A percentile compares a stretch with the other conserved stretches of the same genome.
Evolutionary conservation across 257 asterid genomes (phyloP).

Genomic region (Ophiorrhiza pumila): DNA sequence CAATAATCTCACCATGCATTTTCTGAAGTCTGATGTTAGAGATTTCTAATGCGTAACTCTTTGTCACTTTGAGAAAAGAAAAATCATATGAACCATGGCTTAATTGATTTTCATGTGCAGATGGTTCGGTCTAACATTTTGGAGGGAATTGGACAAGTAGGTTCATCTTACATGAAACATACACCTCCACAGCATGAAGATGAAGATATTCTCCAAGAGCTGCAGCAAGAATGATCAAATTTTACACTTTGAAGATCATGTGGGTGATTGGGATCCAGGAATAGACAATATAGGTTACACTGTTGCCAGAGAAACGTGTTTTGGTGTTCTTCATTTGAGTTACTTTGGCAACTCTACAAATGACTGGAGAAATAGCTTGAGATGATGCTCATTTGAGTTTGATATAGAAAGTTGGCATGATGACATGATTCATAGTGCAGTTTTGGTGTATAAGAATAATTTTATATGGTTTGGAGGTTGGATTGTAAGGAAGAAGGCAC

Average conservation of each 20-base stretch:
- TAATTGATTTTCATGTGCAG: slow-evolving; percentile 43
- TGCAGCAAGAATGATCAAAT: slow-evolving; percentile 29
- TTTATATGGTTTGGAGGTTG: background rate
- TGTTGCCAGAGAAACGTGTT: background rate
- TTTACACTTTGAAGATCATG: background rate
- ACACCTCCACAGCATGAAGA: slow-evolving; percentile 41
- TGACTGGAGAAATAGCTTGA: background rate
- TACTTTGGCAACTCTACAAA: background rate
- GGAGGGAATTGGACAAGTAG: slow-evolving; percentile 54
- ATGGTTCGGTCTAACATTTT: slow-evolving; percentile 58
- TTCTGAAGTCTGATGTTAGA: background rate
- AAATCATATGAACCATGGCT: background rate
- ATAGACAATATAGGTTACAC: background rate
- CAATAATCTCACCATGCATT: background rate
- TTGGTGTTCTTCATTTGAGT: background rate
- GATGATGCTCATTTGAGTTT: background rate
- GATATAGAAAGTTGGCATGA: background rate
- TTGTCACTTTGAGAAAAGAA: slow-evolving; percentile 2
- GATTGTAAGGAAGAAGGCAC: background rate
- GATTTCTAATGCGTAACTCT: background rate
- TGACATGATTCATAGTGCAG: background rate
- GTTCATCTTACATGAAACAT: slow-evolving; percentile 36
- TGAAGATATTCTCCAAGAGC: slow-evolving; percentile 48
- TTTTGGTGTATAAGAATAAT: background rate
- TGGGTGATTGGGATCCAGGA: background rate